Base-by-base conservation (phyloP, 352 stramenopile species). In the Phytophthora meadii region DNA sequence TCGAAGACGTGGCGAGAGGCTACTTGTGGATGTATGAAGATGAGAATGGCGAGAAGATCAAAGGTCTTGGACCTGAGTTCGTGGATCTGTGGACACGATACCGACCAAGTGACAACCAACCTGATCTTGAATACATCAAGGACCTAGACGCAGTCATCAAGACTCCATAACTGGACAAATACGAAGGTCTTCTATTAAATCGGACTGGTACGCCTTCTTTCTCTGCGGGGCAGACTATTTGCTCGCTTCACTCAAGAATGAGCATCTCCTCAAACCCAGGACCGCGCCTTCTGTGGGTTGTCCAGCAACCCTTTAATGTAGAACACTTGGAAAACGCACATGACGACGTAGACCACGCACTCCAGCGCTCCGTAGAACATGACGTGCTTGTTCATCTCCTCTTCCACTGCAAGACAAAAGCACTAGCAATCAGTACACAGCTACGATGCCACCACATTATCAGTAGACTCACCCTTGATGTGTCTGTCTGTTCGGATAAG, bases 291-390 rank as follows among this genome's bases (percentile, higher is more conserved):
- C 24, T 73, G 76, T 14, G 86, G 83, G 5, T 47, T 76, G 41
- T 90, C 76, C 36, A 94, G 65, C 58, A 94, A 74, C 11, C 70
- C 67, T 63, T 92, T 90, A 70, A 94, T 94, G 74, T 94, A 94
- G 25, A 75, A 82, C 36, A 94, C 80, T 48, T 94, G 86, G 28
- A 80, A 77, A 41, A 91, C 76, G 65, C 84, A 90, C 0, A 89
- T 75, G 1, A 81, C 40, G 10, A 94, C 60, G 66, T 94, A 94
- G 14, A 94, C 77, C 22, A 77, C 53, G 69, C 83, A 91, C 63
- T 92, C 86, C 44, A 94, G 64, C 24, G 68, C 73, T 30, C 86
- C 84, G 55, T 92, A 89, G 62, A 92, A 92, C 27, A 82, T 61
- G 8, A 92, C 82, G 51, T 79, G 86, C 65, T 90, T 85, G 77